Conservation (phyloP, 2,329 filamentous ascomycete species). For the Hymenoscyphus fraxineus region DNA sequence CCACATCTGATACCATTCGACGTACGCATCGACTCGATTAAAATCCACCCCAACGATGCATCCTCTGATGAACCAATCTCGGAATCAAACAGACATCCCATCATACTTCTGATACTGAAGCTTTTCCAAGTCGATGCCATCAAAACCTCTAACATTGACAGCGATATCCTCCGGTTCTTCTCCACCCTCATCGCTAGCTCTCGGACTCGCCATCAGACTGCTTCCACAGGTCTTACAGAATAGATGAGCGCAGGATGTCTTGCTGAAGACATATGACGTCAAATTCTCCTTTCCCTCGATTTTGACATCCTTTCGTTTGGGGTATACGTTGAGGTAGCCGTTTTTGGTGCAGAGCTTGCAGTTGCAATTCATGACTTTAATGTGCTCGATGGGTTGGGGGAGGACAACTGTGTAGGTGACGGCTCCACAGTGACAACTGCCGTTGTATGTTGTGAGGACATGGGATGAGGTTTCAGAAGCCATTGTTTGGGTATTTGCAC, state of each 20-base stretch:
- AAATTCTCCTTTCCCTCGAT: neutral
- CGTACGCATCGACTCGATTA: neutral
- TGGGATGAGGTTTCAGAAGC: neutral
- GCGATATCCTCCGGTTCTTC: conserved; percentile 3
- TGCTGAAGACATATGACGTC: neutral
- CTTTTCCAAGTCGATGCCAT: conserved; percentile 6
- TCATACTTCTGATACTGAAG: conserved; percentile 1
- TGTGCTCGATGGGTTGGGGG: neutral
- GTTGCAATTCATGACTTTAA: conserved; percentile 4
- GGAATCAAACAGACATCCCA: neutral
- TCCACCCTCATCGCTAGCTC: neutral
- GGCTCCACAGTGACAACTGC: conserved; percentile 3
- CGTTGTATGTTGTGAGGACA: conserved; percentile 1
- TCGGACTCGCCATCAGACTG: neutral
- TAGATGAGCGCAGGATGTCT: neutral
- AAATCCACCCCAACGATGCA: neutral
- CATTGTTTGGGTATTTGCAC: neutral
- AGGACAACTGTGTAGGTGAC: conserved; percentile 5
- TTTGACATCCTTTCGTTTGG: conserved; percentile 2
- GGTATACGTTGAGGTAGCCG: conserved; percentile 9
- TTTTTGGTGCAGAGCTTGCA: conserved; percentile 8
- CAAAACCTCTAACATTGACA: conserved; percentile 9
- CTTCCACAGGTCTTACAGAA: conserved; percentile 6
- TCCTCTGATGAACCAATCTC: neutral
- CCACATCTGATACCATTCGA: too few species aligned